These are phyloP conservation scores for Chaetomium fimeti DNA, from an alignment of 495 filamentous ascomycete genomes.

Conservation along the genomic window DNA sequence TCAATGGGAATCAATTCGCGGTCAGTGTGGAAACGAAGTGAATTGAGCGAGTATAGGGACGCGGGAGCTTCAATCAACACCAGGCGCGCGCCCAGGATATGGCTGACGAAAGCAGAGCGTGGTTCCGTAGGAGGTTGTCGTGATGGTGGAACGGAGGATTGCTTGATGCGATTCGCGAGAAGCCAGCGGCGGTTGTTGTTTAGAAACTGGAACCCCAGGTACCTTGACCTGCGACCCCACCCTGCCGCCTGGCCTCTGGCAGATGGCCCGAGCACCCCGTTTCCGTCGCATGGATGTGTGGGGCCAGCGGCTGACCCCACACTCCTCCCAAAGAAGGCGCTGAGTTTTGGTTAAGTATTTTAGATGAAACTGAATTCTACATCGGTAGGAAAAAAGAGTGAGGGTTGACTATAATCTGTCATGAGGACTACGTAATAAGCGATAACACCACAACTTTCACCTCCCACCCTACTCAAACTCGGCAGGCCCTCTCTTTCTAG, in stretches of 20 bases:
- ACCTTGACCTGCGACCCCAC: neutral
- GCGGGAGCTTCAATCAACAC: neutral
- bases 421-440: no score
- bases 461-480: no score
- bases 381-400: no score
- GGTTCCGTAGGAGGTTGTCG: neutral
- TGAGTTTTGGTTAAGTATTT: no score
- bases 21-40: neutral
- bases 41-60: neutral
- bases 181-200: constrained; percentile 6
- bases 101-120: neutral
- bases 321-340: no score
- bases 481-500: no score
- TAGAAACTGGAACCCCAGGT: constrained; percentile 4
- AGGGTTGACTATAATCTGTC: no score
- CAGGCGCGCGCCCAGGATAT: neutral
- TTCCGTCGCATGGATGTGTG: neutral
- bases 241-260: neutral
- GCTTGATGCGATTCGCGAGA: constrained; percentile 8
- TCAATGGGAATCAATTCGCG: neutral
- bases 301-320: neutral
- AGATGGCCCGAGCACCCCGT: neutral
- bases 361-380: no score
- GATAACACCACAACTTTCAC: no score
- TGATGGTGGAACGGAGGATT: neutral